Base-by-base conservation (phyloP, 2,329 filamentous ascomycete genomes). In the Rachicladosporium sp. region DNA sequence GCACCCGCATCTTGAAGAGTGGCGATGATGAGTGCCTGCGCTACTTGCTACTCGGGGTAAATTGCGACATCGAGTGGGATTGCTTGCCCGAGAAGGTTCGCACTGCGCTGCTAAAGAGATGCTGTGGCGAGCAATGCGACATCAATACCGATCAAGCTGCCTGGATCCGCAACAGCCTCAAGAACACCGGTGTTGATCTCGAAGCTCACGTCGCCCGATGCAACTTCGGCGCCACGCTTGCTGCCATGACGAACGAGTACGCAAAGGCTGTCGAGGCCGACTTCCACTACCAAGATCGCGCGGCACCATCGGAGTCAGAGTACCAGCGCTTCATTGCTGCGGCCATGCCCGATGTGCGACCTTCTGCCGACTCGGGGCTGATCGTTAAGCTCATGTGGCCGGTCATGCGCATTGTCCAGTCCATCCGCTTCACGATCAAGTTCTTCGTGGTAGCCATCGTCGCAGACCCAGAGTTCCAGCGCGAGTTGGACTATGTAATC, bases 61-160 rank as follows among this genome's bases (percentile, higher is more conserved):
- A 72, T 31, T 61, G 60, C 35, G 69, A 74, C 38, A 61, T 60
- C 7, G 59, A 70, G 23, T 74, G 71, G 71, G 70, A 74, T 30
- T 55, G 50, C 15, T 52, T 74, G 8, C 67, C 70, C 3, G 50
- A 60, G 10, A 57, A 63, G 6, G 62, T 73, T 40, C 60, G 71
- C 33, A 53, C 56, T n/a, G 50, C 67, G 5, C 55, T 73, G 12
- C 51, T 73, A 2, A 41, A 41, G 1, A 30, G 39, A 12, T 50
- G 65, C 12, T 35, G 36, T 4, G 68, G 68, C 5, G 56, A 62
- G 21, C 54, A 59, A 6, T 61, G 58, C 34, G 49, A 53, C 13
- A 52, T 70, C n/a, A 60, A 63, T 0, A 60, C 62, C 9, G 53
- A 47, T 3, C 57, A 67, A 34, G 56, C 59, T 43, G 50, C 56